Base-by-base conservation (phyloP, 164 flowering plant species). In the Magnolia changhungtana region DNA sequence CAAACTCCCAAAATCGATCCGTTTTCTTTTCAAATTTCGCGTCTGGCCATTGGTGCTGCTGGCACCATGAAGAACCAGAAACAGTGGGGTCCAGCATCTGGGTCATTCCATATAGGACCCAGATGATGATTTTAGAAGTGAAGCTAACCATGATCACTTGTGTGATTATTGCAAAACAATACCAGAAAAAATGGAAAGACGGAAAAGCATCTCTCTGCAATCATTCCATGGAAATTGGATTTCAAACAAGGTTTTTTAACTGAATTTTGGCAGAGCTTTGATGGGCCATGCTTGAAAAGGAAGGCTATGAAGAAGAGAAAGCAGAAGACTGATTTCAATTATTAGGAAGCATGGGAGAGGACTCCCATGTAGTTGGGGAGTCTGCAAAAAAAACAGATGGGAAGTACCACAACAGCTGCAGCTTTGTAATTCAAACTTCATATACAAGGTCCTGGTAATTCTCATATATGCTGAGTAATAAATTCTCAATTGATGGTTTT, bases 1-100 rank as follows among this genome's bases (percentile, higher is more conserved):
- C 85, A 71, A 83, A 94, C 80, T 85, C 84, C 91, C 92, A 90
- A 78, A 88, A 94, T 71, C 85, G 80, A 65, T 88, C 86, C 59
- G 90, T 85, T 82, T 82, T 94, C 84, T 87, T 91, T 83, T 87
- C 83, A 49, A 93, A 90, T 49, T 74, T 73, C 19, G 73, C 75
- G 63, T 75, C 76, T 52, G 29, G 24, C 55, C 83, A 85, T 58
- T 24, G 80, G 50, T 82, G 80, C 58, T 85, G 78, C 45, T 81
- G 85, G 77, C 80, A 87, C 77, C 89, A 88, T 61, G 89, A 82
- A 80, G 77, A 78, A 66, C 66, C 82, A 72, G 67, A 77, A 65
- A 63, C 76, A 61, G 52, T 59, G 65, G 67, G 77, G 75, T 55
- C 72, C 20, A 68, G 19, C 66, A 74, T 69, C 69, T 78, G 80